phyloP scores from a whole-genome alignment of 148 eudicot species.

The Dianthus caryophyllus region DNA sequence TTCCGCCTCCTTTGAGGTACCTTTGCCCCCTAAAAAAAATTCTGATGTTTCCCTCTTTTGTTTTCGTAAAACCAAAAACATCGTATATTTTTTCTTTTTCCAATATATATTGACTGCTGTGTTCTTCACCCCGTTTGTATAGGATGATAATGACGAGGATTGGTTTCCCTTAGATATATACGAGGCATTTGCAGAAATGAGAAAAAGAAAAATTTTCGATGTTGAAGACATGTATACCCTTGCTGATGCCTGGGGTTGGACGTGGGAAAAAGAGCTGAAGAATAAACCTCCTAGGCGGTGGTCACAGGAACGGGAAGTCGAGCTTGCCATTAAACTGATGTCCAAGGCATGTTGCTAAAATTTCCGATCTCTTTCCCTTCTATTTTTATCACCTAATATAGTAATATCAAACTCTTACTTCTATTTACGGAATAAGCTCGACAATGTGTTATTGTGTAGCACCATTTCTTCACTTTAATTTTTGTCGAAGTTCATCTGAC shows the following conservation, averaged over 20 bases:
- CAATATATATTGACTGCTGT: background rate
- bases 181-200: constrained; percentile 82
- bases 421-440: background rate
- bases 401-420: background rate
- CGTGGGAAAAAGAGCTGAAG: constrained; percentile 88
- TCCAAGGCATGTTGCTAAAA: constrained; percentile 52
- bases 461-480: no score
- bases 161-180: constrained; percentile 81
- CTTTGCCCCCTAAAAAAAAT: no score
- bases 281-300: constrained; percentile 72
- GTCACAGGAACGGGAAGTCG: constrained; percentile 99
- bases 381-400: background rate
- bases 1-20: constrained; percentile 52
- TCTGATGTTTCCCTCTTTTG: background rate
- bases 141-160: constrained; percentile 89
- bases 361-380: constrained; percentile 6
- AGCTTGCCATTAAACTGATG: constrained; percentile 78
- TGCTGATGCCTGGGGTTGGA: constrained; percentile 99
- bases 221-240: constrained; percentile 91
- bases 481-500: no score
- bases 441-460: background rate
- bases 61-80: background rate
- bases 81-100: background rate
- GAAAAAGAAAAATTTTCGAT: constrained; percentile 64
- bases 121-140: constrained; percentile 17